Conservation (phyloP, 352 stramenopile genomes). For the Thalassiosira hispida region DNA sequence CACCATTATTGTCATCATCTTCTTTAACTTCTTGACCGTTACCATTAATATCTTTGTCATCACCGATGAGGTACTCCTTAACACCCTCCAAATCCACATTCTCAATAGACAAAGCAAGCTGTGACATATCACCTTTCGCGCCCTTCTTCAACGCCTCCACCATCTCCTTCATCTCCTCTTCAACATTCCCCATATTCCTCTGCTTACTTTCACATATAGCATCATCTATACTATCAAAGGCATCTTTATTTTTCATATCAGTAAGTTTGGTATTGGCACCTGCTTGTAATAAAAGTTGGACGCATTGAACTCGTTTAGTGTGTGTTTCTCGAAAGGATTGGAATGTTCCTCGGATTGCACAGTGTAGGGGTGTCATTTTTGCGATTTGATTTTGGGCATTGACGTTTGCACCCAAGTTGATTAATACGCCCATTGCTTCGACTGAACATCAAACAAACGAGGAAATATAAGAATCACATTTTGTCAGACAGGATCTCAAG, state of each 20-base stretch:
- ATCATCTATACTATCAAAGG: slow-evolving; percentile 46
- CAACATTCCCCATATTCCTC: slow-evolving; percentile 35
- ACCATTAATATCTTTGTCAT: not conserved
- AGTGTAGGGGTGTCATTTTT: slow-evolving; percentile 78
- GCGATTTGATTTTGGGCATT: slow-evolving; percentile 74
- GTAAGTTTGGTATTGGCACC: slow-evolving; percentile 48
- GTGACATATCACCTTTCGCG: not conserved
- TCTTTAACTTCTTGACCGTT: not conserved
- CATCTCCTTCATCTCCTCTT: slow-evolving; percentile 45
- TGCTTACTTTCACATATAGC: slow-evolving; percentile 14
- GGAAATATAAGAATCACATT: not conserved
- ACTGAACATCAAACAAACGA: slow-evolving; percentile 15
- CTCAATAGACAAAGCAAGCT: not conserved
- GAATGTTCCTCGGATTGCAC: slow-evolving; percentile 49
- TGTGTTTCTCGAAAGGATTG: slow-evolving; percentile 60
- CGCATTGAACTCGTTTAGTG: slow-evolving; percentile 44
- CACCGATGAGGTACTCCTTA: not conserved
- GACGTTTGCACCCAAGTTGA: slow-evolving; percentile 64
- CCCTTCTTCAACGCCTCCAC: slow-evolving; percentile 11
- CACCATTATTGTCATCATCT: not conserved
- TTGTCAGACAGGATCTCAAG: not conserved
- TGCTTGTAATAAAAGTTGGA: slow-evolving; percentile 47
- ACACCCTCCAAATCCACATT: not conserved
- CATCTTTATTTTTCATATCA: slow-evolving; percentile 58
- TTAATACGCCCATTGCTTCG: slow-evolving; percentile 56